Base-by-base conservation (phyloP, 164 flowering plant species). In the Sextonia rubra region DNA sequence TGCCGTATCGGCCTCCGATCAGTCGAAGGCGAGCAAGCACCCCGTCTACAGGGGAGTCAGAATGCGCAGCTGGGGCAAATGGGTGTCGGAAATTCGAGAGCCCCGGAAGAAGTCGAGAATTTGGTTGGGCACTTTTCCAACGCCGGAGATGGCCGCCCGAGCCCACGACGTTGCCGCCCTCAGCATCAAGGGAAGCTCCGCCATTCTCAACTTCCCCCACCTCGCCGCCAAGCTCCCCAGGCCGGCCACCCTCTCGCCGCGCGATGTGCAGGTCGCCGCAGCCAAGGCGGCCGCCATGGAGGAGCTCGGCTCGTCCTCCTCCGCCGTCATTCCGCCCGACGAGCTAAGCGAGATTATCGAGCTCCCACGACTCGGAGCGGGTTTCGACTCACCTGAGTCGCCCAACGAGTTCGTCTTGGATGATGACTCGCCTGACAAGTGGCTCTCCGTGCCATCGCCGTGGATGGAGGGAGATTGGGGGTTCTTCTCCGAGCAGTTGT, bases 51-150 rank as follows among this genome's bases (percentile, higher is more conserved):
- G 88, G 56, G 97, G 97, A 0, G 97, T 92, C 0, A 80, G 97
- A 12, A 90, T 83, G 94, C 75, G 97, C 1, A 86, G 77, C 55
- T 92, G 97, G 97, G 97, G 97, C 17, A 92, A 89, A 80, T 92
- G 94, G 94, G 97, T 92, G 26, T 92, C 97, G 2, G 97, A 92
- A 75, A 89, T 92, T n/a, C 88, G 97, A 3, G 86, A 92, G 73
- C 97, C 97, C 0, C 76, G 91, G 9, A 90, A 92, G 83, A 92
- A 92, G 69, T 86, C 96, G 2, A 85, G 97, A 22, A 92, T 92
- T 68, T 92, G 97, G 97, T 86, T 92, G 14, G 97, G 97, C 6
- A 92, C 94, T 23, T 92, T 86, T 74, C 75, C 90, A 3, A 88
- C 86, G 0, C 82, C 97, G 4, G 95, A 92, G 69, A 92, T 90